Base-by-base conservation (phyloP, 2,329 filamentous ascomycete species). In the Stenocarpella maydis region DNA sequence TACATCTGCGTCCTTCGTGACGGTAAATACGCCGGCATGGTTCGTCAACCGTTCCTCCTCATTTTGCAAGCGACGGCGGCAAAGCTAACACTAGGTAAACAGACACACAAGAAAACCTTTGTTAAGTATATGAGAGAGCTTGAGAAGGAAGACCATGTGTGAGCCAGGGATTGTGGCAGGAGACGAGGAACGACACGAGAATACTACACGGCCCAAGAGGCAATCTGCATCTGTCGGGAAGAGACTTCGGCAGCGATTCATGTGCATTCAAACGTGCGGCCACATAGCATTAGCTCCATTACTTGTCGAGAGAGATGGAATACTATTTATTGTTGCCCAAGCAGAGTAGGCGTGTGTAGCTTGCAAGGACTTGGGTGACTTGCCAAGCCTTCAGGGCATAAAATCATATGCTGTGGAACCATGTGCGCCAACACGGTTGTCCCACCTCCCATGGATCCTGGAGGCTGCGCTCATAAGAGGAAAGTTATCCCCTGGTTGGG, bases 81-180 rank as follows among this genome's bases (percentile, higher is more conserved):
- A 24, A 45, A 71, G 74, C 72, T 74, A 60, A 71, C 65, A 21
- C 55, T 47, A 34, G 24, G n/a, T 52, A 45, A 67, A 10, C 15
- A 93, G 91, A 88, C 91, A 63, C 96, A 99, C 80, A 98, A 98
- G 84, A 99, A 99, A 84, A 91, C 90, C 4, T 98, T 99, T 82
- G 95, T 97, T 70, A 95, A 93, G 79, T 98, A 97, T 78, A 91
- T 97, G 80, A 93, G 95, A 74, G 92, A 97, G 76, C 82, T 95
- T 54, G 92, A 96, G 77, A 86, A 91, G 74, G 77, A 83, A 63
- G 74, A 80, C 43, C 43, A 67, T 17, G 19, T 31, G n/a, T 67
- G 31, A 55, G 9, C n/a, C 26, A 49, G 1, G 28, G 8, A 31
- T 1, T 45, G 19, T 37, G 41, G 58, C n/a, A 21, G 26, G 24